phyloP scores from a whole-genome alignment of 192 early-diverging fungal genomes.

The Coemansia umbellata region DNA sequence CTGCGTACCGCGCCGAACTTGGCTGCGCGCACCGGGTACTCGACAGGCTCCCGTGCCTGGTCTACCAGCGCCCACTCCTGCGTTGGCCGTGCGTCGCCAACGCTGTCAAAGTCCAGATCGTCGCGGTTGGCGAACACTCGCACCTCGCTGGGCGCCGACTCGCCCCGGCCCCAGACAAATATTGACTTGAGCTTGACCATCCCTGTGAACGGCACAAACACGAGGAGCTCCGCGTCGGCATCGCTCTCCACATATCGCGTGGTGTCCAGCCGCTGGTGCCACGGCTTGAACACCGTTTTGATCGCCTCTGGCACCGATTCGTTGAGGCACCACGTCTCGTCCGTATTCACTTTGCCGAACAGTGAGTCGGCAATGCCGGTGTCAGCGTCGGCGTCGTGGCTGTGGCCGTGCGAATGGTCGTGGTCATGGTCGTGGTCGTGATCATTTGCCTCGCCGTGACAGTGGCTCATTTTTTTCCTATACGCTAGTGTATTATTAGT shows the following conservation, averaged over 20 bases:
- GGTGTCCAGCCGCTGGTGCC: constrained; percentile 73
- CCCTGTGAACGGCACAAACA: constrained; percentile 89
- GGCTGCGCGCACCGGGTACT: constrained; percentile 63
- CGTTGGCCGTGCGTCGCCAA: constrained; percentile 60
- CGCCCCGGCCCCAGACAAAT: constrained; percentile 63
- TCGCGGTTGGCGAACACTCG: constrained; percentile 89
- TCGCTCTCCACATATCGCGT: constrained; percentile 72
- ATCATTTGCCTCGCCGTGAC: constrained; percentile 35
- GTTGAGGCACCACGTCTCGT: constrained; percentile 78
- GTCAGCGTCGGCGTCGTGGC: constrained; percentile 73
- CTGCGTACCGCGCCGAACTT: constrained; percentile 77
- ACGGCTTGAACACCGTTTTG: constrained; percentile 78
- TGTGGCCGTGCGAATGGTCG: constrained; percentile 56
- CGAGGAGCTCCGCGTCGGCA: constrained; percentile 86
- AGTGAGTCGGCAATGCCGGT: constrained; percentile 63
- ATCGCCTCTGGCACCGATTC: constrained; percentile 62
- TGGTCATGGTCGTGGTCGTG: constrained; percentile 53
- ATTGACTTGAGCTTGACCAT: constrained; percentile 90
- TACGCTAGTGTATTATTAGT: too few species aligned
- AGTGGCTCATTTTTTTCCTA: constrained; percentile 30
- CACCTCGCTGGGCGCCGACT: constrained; percentile 61
- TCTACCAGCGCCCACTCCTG: constrained; percentile 83
- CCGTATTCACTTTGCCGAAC: constrained; percentile 73
- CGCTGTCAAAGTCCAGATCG: constrained; percentile 86
- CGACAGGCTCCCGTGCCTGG: constrained; percentile 50